Evolutionary conservation across 306 rosid species (phyloP).

Genomic region (Prosopis cineraria): DNA sequence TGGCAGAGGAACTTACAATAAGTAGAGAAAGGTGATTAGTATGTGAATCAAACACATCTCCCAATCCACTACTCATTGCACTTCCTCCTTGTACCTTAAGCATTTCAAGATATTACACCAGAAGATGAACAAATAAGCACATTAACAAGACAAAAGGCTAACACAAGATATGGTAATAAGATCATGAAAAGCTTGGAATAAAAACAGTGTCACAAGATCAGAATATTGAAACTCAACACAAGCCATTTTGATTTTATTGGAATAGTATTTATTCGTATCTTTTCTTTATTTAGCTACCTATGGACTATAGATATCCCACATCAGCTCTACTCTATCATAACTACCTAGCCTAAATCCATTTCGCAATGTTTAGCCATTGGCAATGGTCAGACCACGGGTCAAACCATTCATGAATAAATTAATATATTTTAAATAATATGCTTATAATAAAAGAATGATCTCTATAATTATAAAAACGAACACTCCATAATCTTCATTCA

Average conservation of each 20-base stretch:
- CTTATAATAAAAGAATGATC: neutral
- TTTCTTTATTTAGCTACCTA: neutral
- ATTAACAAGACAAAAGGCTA: conserved; percentile 14
- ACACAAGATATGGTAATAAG: conserved; percentile 19
- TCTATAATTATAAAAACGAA: neutral
- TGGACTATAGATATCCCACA: neutral
- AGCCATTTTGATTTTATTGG: neutral
- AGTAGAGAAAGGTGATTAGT: conserved; percentile 63
- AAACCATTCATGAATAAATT: neutral
- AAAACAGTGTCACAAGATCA: neutral
- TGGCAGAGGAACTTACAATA: conserved; percentile 70
- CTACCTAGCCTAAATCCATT: neutral
- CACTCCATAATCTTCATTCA: neutral
- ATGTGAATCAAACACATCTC: conserved; percentile 62
- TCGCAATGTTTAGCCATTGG: neutral
- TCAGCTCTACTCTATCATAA: neutral
- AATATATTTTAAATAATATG: neutral
- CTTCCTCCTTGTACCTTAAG: conserved; percentile 79
- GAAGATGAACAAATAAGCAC: conserved; percentile 25
- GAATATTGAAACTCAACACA: neutral
- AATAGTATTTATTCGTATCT: neutral
- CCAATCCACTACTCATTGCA: conserved; percentile 70
- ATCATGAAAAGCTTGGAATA: conserved; percentile 11
- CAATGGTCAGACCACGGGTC: neutral
- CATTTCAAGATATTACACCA: conserved; percentile 19